Evolutionary conservation across 2,329 filamentous ascomycete genomes (phyloP).

Genomic region (Penicillium frequentans): DNA sequence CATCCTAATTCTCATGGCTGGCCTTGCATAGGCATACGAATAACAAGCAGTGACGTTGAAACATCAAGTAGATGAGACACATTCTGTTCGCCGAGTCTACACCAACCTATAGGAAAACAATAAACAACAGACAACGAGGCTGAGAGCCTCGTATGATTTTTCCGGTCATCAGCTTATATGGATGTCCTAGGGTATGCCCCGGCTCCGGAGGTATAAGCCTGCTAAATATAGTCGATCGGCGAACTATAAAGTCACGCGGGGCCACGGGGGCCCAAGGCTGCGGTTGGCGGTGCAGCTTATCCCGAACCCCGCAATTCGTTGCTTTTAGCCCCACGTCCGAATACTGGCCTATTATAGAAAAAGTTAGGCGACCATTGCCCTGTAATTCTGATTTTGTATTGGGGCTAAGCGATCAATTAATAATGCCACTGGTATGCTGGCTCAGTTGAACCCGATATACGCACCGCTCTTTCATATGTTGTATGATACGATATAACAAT

Average conservation of each 20-base stretch:
- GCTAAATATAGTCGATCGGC: not conserved
- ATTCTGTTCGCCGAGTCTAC: not conserved
- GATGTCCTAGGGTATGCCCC: not conserved
- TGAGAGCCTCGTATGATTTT: not conserved
- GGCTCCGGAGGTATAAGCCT: not conserved
- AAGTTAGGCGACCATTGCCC: not conserved
- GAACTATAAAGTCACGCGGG: not conserved
- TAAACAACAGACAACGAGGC: not conserved
- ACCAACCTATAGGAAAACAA: not conserved
- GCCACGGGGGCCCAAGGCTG: not conserved
- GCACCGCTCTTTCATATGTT: too few relatives aligned
- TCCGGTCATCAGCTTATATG: not conserved
- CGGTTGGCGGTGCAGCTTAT: not conserved
- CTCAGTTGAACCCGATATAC: too few relatives aligned
- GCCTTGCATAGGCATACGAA: not conserved
- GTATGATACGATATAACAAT: too few relatives aligned
- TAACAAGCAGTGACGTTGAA: not conserved
- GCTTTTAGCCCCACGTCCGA: not conserved
- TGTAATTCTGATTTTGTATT: not conserved
- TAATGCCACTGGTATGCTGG: not conserved
- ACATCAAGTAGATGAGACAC: not conserved
- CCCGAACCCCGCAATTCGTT: conserved; percentile 4
- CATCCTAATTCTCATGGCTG: not conserved
- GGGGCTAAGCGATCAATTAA: not conserved
- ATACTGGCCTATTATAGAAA: not conserved